Conservation (phyloP, 148 eudicot genomes). For the Gaultheria prostrata region DNA sequence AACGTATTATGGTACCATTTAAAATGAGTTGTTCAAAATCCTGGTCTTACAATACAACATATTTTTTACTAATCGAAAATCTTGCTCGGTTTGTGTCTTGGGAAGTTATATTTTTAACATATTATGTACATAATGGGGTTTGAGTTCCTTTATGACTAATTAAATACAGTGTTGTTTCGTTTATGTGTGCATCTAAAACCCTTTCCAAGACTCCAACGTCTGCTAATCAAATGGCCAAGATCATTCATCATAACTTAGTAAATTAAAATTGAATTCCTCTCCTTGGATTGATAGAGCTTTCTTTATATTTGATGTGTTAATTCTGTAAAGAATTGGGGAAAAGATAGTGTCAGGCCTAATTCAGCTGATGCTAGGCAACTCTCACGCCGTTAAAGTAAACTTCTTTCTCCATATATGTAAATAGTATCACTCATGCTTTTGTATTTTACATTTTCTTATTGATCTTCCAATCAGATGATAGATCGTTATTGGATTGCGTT, state of each 20-base stretch:
- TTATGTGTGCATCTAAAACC: background rate
- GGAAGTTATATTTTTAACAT: too few species aligned
- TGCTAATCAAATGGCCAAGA: background rate
- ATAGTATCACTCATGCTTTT: background rate
- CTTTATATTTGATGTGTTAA: background rate
- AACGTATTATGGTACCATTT: too few species aligned
- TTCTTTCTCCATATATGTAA: background rate
- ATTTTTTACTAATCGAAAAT: too few species aligned
- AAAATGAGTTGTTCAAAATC: too few species aligned
- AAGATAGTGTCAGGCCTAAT: background rate
- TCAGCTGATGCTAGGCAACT: background rate
- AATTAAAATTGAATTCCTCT: background rate
- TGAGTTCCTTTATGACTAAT: background rate
- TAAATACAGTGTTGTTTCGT: background rate
- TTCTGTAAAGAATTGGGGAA: background rate
- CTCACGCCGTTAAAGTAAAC: background rate
- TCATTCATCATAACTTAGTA: background rate
- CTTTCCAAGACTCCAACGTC: too few species aligned
- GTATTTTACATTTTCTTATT: background rate
- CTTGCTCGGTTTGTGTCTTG: too few species aligned
- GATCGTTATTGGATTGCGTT: slow-evolving; percentile 36
- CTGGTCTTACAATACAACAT: too few species aligned
- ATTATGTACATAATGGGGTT: background rate
- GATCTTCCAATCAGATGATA: slow-evolving; percentile 44
- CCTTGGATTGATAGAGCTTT: background rate